Evolutionary conservation across 441 rosid species (phyloP).

Genomic region (Capsella rubella): DNA sequence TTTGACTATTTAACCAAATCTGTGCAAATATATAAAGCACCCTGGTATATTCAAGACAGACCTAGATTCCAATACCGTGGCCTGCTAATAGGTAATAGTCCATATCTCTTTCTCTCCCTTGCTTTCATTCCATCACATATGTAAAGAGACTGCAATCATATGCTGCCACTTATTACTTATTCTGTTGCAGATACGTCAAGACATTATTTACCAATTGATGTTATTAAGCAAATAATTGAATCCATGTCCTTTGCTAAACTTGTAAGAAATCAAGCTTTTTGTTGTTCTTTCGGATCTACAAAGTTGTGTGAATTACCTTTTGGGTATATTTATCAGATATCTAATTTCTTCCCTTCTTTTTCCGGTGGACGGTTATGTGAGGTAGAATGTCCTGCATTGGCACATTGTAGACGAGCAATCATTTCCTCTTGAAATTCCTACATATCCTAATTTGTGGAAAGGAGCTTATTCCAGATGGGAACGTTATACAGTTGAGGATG

Average conservation of each 20-base stretch:
- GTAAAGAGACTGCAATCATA: slow-evolving; percentile 2
- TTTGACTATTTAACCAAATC: slow-evolving; percentile 74
- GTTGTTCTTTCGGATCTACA: slow-evolving; percentile 6
- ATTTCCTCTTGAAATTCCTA: slow-evolving; percentile 89
- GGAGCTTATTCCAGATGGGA: slow-evolving; percentile 93
- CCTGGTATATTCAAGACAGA: slow-evolving; percentile 88
- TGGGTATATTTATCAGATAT: background rate
- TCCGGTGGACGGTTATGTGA: slow-evolving; percentile 49
- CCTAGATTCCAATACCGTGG: slow-evolving; percentile 95
- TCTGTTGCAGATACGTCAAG: slow-evolving; percentile 87
- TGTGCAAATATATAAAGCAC: slow-evolving; percentile 77
- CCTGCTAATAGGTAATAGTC: slow-evolving; percentile 68
- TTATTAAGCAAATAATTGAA: slow-evolving; percentile 84
- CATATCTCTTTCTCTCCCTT: slow-evolving; percentile 4
- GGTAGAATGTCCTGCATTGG: slow-evolving; percentile 98
- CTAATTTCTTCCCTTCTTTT: slow-evolving; percentile 43
- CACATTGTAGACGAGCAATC: slow-evolving; percentile 93
- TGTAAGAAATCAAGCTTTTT: slow-evolving; percentile 58
- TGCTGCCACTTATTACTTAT: slow-evolving; percentile 27
- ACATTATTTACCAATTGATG: slow-evolving; percentile 75
- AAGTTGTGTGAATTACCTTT: slow-evolving; percentile 22
- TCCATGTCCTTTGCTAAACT: slow-evolving; percentile 97
- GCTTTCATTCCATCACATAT: slow-evolving; percentile 8
- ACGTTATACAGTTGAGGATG: slow-evolving; percentile 91
- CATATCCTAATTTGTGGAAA: slow-evolving; percentile 88